Base-by-base conservation (phyloP, 257 asterid species). In the Ilex aquifolium region DNA sequence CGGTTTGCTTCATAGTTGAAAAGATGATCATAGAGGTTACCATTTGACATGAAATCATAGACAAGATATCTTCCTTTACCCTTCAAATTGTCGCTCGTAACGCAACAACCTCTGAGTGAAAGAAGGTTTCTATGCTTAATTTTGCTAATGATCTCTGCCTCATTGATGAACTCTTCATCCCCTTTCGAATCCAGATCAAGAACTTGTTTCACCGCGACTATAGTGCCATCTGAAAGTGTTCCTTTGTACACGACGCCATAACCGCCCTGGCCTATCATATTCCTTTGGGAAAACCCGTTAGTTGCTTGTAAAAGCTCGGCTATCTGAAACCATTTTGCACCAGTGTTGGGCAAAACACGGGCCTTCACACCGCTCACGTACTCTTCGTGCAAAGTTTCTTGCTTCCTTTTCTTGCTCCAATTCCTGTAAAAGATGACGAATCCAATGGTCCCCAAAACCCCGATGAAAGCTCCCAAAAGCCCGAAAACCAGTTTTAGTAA, bases 41-140 rank as follows among this genome's bases (percentile, higher is more conserved):
- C 88, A 40, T 77, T 81, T 9, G 75, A 65, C 91, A 84, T 84
- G 70, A 32, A 84, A 60, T 84, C 88, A 54, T 72, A 84, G 1
- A 84, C 81, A 6, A 84, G 76, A 32, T 70, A 84, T 32, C 88
- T 62, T 54, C 80, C 63, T 59, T 73, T 79, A 10, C 90, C 90
- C 7, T 69, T 61, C 2, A 72, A 58, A 7, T 49, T 27, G 42
- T 79, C 85, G 42, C 91, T 84, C 0, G 85, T 49, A 7, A 75
- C 84, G 31, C 91, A 77, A 65, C 79, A 84, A 2, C 91, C 88
- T 51, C 78, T 55, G 0, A 84, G 67, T 31, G 86, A 68, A 0
- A 84, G 83, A 54, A 84, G 91, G 62, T 84, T 84, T 39, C 85
- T 70, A 29, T 81, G 91, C 59, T 84, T 70, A n/a, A 84, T 77